phyloP scores from a whole-genome alignment of 345 rosid species.

The Firmiana major region DNA sequence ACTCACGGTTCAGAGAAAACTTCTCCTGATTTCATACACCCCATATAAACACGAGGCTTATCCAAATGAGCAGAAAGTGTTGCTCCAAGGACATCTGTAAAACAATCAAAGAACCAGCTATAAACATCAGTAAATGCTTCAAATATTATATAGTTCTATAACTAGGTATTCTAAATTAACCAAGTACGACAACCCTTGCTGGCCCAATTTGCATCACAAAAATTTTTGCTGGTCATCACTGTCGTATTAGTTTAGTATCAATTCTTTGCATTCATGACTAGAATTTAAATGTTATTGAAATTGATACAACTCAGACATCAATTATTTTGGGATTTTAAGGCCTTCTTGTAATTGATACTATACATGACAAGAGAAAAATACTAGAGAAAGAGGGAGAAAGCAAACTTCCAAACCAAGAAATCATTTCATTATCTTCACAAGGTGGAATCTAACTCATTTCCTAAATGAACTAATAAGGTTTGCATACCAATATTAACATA shows the following conservation, averaged over 20 bases:
- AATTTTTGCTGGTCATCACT: not conserved
- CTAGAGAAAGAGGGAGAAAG: constrained; percentile 3
- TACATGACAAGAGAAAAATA: not conserved
- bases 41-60: constrained; percentile 42
- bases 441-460: not conserved
- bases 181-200: not conserved
- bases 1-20: constrained; percentile 48
- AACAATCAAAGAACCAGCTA: constrained; percentile 10
- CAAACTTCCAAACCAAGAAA: not conserved
- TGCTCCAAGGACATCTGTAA: constrained; percentile 45
- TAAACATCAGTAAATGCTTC: not conserved
- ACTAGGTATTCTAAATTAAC: constrained; percentile 1
- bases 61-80: constrained; percentile 36
- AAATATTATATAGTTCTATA: not conserved
- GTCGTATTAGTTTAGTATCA: not conserved
- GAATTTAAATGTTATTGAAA: not conserved
- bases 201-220: not conserved
- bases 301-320: not conserved
- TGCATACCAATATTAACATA: constrained; percentile 69
- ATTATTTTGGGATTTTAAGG: not conserved
- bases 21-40: constrained; percentile 57
- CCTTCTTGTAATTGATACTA: not conserved
- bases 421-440: not conserved
- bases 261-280: not conserved
- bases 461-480: constrained; percentile 2